These are phyloP conservation scores for Metarhizium album DNA, from an alignment of 2,329 filamentous ascomycete genomes.

Conservation along the genomic window DNA sequence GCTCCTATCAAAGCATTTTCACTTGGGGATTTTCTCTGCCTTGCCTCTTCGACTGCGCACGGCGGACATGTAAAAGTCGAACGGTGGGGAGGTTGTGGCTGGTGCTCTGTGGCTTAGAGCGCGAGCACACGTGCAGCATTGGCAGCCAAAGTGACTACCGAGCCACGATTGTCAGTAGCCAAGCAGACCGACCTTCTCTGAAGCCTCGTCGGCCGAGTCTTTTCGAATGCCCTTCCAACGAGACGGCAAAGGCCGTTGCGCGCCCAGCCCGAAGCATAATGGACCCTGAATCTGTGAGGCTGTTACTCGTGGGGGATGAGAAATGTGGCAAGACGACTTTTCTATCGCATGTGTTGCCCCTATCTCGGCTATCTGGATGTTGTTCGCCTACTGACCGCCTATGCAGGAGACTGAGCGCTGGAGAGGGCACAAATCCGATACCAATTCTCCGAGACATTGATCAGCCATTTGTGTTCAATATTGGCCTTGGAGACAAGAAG, in stretches of 20 bases:
- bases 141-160: background rate
- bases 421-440: constrained; percentile 30
- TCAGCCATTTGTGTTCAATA: constrained; percentile 50
- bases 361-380: background rate
- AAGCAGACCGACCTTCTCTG: background rate
- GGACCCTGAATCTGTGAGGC: constrained; percentile 38
- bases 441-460: constrained; percentile 45
- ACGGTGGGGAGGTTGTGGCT: background rate
- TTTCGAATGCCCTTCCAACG: background rate
- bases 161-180: background rate
- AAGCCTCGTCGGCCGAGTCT: background rate
- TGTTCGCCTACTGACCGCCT: constrained; percentile 7
- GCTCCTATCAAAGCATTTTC: constrained; percentile 1
- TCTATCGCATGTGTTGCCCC: constrained; percentile 38
- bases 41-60: background rate
- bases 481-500: constrained; percentile 26
- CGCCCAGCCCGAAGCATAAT: constrained; percentile 17
- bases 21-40: background rate
- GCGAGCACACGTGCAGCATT: too few relatives aligned
- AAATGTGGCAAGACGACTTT: constrained; percentile 51
- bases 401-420: constrained; percentile 40
- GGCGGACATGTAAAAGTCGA: background rate
- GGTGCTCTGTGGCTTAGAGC: background rate
- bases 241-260: background rate
- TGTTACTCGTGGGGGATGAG: constrained; percentile 48